Conservation (phyloP, 1,284 basidiomycete genomes). For the Quambalaria eucalypti region DNA sequence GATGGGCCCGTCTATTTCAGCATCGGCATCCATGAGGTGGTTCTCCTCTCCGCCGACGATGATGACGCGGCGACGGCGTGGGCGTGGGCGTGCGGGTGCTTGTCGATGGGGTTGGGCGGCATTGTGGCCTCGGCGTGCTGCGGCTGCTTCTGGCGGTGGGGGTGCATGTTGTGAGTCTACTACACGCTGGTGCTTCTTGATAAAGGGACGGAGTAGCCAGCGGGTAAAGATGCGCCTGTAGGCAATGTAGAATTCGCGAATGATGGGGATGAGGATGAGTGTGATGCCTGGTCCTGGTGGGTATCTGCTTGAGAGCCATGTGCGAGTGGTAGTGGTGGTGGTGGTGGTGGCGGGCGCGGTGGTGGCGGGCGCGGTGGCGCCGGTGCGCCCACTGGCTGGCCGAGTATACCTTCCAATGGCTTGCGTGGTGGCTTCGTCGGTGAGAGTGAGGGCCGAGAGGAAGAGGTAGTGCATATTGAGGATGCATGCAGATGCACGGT, state of each 20-base stretch:
- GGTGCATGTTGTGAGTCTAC: not conserved
- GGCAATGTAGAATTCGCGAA: not conserved
- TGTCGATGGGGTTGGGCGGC: not conserved
- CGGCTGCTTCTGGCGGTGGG: not conserved
- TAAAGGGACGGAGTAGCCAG: not conserved
- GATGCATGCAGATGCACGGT: not conserved
- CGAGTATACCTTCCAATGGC: not conserved
- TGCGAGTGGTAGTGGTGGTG: too few species aligned
- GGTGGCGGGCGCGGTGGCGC: not conserved
- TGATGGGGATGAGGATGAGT: not conserved
- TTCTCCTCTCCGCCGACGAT: constrained; percentile 19
- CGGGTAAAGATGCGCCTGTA: not conserved
- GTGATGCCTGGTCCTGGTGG: not conserved
- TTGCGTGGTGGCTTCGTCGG: too few species aligned
- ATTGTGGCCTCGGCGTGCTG: not conserved
- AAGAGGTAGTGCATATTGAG: not conserved
- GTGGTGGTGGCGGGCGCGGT: not conserved
- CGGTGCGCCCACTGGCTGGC: not conserved
- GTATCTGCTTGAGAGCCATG: too few species aligned
- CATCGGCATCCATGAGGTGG: constrained; percentile 14
- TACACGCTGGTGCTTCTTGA: not conserved
- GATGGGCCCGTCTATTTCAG: constrained; percentile 5
- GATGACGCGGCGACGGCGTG: constrained; percentile 10
- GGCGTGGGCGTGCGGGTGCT: not conserved
- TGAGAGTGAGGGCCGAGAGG: not conserved